Evolutionary conservation across 2,329 filamentous ascomycete genomes (phyloP), one percentile per base, ranked within the genome.

Genomic region (Davidsoniella australis): DNA sequence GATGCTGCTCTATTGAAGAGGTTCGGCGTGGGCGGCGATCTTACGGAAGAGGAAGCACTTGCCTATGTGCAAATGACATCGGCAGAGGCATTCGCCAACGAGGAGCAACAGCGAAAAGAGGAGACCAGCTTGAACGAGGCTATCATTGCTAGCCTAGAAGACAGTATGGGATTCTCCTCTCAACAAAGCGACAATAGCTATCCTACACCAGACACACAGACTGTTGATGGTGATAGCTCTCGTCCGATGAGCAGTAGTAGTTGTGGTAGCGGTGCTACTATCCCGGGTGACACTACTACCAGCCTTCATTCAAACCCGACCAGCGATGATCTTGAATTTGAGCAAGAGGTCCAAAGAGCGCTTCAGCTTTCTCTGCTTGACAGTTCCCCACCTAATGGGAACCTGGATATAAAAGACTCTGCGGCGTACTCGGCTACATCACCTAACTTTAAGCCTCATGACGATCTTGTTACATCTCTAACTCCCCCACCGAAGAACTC

Each of bases 11-110:
- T 96, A 23, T 81, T 77, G 36, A 79, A 76, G 26, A 78, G 89
- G 36, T 98, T 94, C 58, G 91, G 91, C 5, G 77, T 91, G 2
- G 85, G 87, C 33, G 74, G 69, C 2, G 76, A 78, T 24, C 60
- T 82, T 53, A 80, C 70, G 2, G 78, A 82, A 55, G 76, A 81
- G 56, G 78, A 82, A 57, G 73, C 77, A 16, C 54, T 82, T 17
- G 68, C 66, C 33, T 82, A 82, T 56, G 78, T 76, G 0, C 74
- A 78, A 58, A 76, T 82, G 68, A 66, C 82, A 5, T 82, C 78
- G 0, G 69, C 77, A 54, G 78, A 82, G 58, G 63, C 72, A 0
- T 77, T 73, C 51, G 61, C 68, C 37, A 57, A 64, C n/a, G 75
- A 80, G 24, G 71, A 78, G 61, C 69, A 73, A 56, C 70, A 70